phyloP scores from a whole-genome alignment of 2,329 filamentous ascomycete genomes.

The Septoria petroselini region DNA sequence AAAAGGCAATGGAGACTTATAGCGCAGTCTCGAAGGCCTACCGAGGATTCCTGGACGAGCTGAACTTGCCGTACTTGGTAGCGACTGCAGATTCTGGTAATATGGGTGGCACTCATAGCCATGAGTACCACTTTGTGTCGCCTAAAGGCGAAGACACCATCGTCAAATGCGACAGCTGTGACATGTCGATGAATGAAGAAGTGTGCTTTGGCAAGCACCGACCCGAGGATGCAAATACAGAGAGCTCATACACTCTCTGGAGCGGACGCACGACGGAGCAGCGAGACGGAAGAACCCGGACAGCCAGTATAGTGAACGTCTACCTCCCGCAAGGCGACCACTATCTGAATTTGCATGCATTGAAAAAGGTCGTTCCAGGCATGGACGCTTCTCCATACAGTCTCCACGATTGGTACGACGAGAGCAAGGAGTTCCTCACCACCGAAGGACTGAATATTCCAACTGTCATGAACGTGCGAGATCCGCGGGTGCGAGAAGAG shows the following conservation, averaged over 20 bases:
- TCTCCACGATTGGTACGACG: slow-evolving; percentile 10
- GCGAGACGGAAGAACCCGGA: slow-evolving; percentile 35
- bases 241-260: slow-evolving; percentile 18
- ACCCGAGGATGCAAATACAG: neutral
- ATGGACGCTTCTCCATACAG: slow-evolving; percentile 56
- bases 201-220: slow-evolving; percentile 43
- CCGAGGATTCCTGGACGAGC: slow-evolving; percentile 70
- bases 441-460: slow-evolving; percentile 2
- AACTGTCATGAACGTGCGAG: slow-evolving; percentile 6
- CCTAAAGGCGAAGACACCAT: slow-evolving; percentile 80
- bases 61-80: slow-evolving; percentile 78
- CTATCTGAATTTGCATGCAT: slow-evolving; percentile 57
- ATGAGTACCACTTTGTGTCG: slow-evolving; percentile 87
- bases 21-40: slow-evolving; percentile 71
- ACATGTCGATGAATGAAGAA: slow-evolving; percentile 82
- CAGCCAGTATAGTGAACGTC: slow-evolving; percentile 62
- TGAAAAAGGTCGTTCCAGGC: slow-evolving; percentile 64
- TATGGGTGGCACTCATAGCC: slow-evolving; percentile 89
- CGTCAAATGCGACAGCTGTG: slow-evolving; percentile 69
- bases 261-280: slow-evolving; percentile 12
- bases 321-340: slow-evolving; percentile 42
- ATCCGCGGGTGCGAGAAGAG: slow-evolving; percentile 20
- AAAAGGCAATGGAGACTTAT: slow-evolving; percentile 77
- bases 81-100: slow-evolving; percentile 92
- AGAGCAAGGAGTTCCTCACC: slow-evolving; percentile 40